Percentiles rank a stretch among this genome's conserved stretches.
These are phyloP conservation scores for Chalaropsis ovoidea DNA, from an alignment of 2,329 filamentous ascomycete species.

Conservation along the genomic window DNA sequence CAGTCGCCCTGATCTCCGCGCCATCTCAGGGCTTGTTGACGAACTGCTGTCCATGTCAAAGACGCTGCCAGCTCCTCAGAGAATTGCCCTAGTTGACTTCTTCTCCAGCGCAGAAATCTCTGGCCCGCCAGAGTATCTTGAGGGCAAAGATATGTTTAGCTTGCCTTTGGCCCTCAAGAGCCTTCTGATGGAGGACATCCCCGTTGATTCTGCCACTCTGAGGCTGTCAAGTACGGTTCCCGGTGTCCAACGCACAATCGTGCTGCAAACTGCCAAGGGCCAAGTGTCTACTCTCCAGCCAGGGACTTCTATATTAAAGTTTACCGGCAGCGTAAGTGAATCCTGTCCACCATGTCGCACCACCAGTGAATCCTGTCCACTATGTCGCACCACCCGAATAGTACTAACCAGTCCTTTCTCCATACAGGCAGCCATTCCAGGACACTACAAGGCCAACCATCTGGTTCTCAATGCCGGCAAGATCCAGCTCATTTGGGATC, in stretches of 20 bases:
- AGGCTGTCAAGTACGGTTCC: constrained; percentile 17
- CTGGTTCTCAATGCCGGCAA: constrained; percentile 56
- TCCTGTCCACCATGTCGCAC: background rate
- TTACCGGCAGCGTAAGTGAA: constrained; percentile 34
- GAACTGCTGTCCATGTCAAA: constrained; percentile 41
- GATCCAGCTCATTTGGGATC: constrained; percentile 55
- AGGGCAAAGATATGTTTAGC: constrained; percentile 29
- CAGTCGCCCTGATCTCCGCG: constrained; percentile 29
- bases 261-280: constrained; percentile 28
- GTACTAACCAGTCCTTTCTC: constrained; percentile 30
- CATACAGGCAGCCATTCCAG: constrained; percentile 52
- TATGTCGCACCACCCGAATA: background rate
- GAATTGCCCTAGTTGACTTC: constrained; percentile 60
- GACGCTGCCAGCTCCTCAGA: constrained; percentile 47
- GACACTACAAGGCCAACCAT: constrained; percentile 64
- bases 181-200: constrained; percentile 19
- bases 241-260: constrained; percentile 27
- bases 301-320: constrained; percentile 39
- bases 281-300: constrained; percentile 36
- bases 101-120: constrained; percentile 61
- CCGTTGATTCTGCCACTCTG: constrained; percentile 21
- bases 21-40: constrained; percentile 40
- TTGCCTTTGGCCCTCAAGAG: constrained; percentile 26
- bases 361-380: constrained; percentile 26
- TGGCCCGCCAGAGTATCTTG: constrained; percentile 54